Evolutionary conservation across 495 filamentous ascomycete genomes (phyloP), one percentile per base, ranked within the genome.

Genomic region (Penicillium taxi): DNA sequence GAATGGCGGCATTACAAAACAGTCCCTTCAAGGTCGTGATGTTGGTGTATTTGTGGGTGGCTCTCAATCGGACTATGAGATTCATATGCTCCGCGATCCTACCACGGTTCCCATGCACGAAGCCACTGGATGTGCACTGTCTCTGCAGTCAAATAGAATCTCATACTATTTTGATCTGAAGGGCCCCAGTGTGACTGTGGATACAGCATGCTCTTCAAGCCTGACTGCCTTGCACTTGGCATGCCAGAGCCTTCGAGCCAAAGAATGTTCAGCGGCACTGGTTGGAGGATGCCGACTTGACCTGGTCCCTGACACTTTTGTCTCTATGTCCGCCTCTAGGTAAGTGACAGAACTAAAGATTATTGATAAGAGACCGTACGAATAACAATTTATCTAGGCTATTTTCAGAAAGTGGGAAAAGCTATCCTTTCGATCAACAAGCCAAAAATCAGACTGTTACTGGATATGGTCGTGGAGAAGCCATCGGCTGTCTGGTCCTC

Each of bases 401-500:
- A 15, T 19, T 17, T 17, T 9, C 13, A n/a, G 26, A 17, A 9
- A 6, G 27, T 0, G 4, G 21, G 19, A 13, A 28, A 1, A 41
- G 21, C 2, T n/a, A n/a, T n/a, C n/a, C 53, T 9, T 63, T 52
- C 30, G 42, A 51, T 17, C 53, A 51, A 7, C 41, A 50, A n/a
- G 47, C 50, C 1, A 50, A 58, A 32, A n/a, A n/a, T n/a, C n/a
- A n/a, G n/a, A n/a, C n/a, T n/a, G n/a, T n/a, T n/a, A n/a, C n/a
- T n/a, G 66, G 66, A 3, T 70, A 67, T 30, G 56, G 47, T 0
- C 58, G 64, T 11, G 66, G 57, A 4, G 66, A 70, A 14, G 66
- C 59, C 5, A 31, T 56, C 8, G 43, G 25, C 3, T 42, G 50
- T 0, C 5, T 67, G 1, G 44, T 59, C 20, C 25, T 69, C 2